Conservation (phyloP, 768 basidiomycete species). For the Porphyrellus cyaneotinctus region DNA sequence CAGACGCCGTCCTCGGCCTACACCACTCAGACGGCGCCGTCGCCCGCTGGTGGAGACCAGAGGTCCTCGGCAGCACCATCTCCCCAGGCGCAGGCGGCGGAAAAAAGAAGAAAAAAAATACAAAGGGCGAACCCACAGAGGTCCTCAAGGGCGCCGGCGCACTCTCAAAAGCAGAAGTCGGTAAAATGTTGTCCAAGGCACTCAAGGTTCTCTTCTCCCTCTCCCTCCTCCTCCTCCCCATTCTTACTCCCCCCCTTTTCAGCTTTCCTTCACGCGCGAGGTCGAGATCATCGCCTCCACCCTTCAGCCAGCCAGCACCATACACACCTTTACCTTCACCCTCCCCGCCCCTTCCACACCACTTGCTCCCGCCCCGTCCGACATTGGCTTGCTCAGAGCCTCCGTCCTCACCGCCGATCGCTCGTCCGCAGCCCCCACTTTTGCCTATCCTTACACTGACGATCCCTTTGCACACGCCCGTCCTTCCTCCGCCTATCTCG, state of each 20-base stretch:
- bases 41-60: constrained; percentile 85
- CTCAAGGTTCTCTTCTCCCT: constrained; percentile 58
- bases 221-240: neutral
- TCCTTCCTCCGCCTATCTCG: constrained; percentile 77
- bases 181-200: constrained; percentile 87
- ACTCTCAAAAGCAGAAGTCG: constrained; percentile 80
- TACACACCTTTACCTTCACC: constrained; percentile 88
- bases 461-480: constrained; percentile 67
- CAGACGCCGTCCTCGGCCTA: constrained; percentile 74
- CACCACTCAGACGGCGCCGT: constrained; percentile 85
- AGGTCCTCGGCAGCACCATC: constrained; percentile 84
- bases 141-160: constrained; percentile 73
- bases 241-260: neutral
- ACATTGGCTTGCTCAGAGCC: constrained; percentile 55
- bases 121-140: constrained; percentile 52
- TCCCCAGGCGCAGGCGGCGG: constrained; percentile 80
- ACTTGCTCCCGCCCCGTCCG: constrained; percentile 68
- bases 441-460: constrained; percentile 68
- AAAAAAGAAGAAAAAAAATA: constrained; percentile 64
- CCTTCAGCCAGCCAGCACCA: constrained; percentile 86
- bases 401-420: constrained; percentile 70
- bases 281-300: constrained; percentile 95
- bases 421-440: constrained; percentile 61
- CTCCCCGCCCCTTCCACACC: constrained; percentile 75
- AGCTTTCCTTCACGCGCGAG: constrained; percentile 90